These are phyloP conservation scores for Craterostigma plantagineum DNA, from an alignment of 257 asterid genomes.

Conservation along the genomic window DNA sequence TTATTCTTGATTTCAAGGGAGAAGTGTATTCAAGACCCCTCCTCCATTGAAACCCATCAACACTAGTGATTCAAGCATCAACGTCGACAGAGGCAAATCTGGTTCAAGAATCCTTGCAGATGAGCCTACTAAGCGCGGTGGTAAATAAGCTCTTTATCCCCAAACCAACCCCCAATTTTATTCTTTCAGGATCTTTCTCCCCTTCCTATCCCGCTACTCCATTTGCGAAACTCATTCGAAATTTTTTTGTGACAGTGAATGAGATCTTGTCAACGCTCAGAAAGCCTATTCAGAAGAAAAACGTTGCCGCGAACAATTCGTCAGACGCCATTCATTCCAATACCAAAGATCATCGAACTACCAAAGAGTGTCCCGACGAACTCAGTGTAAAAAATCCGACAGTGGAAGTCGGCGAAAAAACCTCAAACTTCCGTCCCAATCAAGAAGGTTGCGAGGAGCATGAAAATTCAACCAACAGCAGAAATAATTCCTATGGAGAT, in stretches of 20 bases:
- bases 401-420: conserved; percentile 15
- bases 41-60: conserved; percentile 16
- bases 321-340: conserved; percentile 21
- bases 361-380: conserved; percentile 15
- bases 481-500: conserved; percentile 8
- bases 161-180: background rate
- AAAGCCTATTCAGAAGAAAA: conserved; percentile 29
- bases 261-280: conserved; percentile 62
- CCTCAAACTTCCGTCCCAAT: conserved; percentile 9
- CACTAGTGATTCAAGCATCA: conserved; percentile 15
- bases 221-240: conserved; percentile 8
- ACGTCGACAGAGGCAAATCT: conserved; percentile 11
- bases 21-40: conserved; percentile 14
- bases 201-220: conserved; percentile 3
- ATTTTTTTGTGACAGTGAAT: conserved; percentile 33
- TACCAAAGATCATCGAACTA: conserved; percentile 11
- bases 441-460: conserved; percentile 13
- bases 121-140: conserved; percentile 56
- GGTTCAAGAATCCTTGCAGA: conserved; percentile 13
- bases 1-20: conserved; percentile 19
- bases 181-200: conserved; percentile 5
- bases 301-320: conserved; percentile 16
- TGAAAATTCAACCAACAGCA: conserved; percentile 11
- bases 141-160: conserved; percentile 25
- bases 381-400: conserved; percentile 13